phyloP scores from a whole-genome alignment of 352 stramenopile genomes.

The Pythium phragmitis region DNA sequence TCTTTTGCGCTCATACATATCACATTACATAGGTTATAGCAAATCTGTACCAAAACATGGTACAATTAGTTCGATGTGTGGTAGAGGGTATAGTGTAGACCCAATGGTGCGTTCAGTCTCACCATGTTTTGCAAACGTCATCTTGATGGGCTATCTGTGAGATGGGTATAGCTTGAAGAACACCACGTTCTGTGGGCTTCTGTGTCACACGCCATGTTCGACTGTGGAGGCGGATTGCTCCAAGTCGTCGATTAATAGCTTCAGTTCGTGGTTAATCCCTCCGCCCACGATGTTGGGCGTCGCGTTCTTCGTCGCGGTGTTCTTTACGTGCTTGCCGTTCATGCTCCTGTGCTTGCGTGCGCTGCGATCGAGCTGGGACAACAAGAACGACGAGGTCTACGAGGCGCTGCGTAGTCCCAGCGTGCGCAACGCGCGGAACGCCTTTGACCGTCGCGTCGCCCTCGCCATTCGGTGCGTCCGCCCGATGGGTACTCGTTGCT shows the following conservation, averaged over 20 bases:
- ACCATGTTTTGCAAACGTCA: background rate
- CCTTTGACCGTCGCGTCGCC: slow-evolving; percentile 21
- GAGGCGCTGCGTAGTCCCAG: slow-evolving; percentile 27
- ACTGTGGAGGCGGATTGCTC: background rate
- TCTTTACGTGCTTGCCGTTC: slow-evolving; percentile 23
- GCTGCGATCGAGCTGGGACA: slow-evolving; percentile 25
- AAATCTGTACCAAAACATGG: no score
- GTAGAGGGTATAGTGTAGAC: no score
- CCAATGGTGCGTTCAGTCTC: background rate
- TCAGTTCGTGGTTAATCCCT: background rate
- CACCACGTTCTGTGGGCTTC: slow-evolving; percentile 3
- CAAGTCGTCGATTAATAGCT: background rate
- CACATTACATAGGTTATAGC: no score
- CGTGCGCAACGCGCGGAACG: slow-evolving; percentile 23
- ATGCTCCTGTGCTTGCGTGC: slow-evolving; percentile 17
- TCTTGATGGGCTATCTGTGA: background rate
- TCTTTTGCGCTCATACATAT: no score
- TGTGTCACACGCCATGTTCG: background rate
- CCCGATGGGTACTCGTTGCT: background rate
- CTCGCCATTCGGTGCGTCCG: slow-evolving; percentile 20
- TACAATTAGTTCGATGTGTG: no score
- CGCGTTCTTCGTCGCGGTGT: slow-evolving; percentile 22
- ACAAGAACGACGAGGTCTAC: slow-evolving; percentile 29
- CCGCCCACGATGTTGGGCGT: background rate
- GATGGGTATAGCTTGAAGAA: slow-evolving; percentile 22